Evolutionary conservation across 2,329 filamentous ascomycete genomes (phyloP), one percentile per base, ranked within the genome.

Genomic region (Periconia macrospinosa): DNA sequence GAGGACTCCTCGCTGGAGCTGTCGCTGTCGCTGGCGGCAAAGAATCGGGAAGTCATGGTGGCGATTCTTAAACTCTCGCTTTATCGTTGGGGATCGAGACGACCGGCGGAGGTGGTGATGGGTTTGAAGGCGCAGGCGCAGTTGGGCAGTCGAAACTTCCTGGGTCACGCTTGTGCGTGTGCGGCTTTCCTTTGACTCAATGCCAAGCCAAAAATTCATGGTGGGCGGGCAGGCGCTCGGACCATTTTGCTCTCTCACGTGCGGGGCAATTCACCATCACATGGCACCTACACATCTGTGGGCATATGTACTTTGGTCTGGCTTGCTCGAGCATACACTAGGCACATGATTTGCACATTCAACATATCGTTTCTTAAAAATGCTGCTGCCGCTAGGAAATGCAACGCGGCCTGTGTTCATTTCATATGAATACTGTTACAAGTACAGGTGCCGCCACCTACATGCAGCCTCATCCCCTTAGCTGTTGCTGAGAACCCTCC

Each of bases 1-100:
- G 83, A 86, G 61, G 91, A 96, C 83, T 91, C 92, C 79, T 97
- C 92, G 83, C 86, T 91, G 72, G 93, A 96, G 86, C 92, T 97
- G 79, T 96, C 92, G 81, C 92, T 97, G 79, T 96, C 92, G 81
- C 88, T 90, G 76, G 90, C 90, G 78, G 91, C 90, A 84, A 97
- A 97, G 80, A 97, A 99, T 81, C 92, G 90, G 84, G 94, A 97
- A 70, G 70, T 71, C 61, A 61, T 72, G 60, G 57, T 65, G 63
- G 59, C 59, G 46, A 42, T 50, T 44, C 19, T 23, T 15, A 10
- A 9, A 23, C 27, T 44, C 42, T 44, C 42, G 17, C 14, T 23
- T 53, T 18, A 2, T 48, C 50, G 17, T 57, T 63, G 58, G 62
- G 57, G 60, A 61, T 62, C 60, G 57, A 62, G 61, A 62, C 65